Conservation (phyloP, 2,329 filamentous ascomycete species). For the Sporothrix pallida region DNA sequence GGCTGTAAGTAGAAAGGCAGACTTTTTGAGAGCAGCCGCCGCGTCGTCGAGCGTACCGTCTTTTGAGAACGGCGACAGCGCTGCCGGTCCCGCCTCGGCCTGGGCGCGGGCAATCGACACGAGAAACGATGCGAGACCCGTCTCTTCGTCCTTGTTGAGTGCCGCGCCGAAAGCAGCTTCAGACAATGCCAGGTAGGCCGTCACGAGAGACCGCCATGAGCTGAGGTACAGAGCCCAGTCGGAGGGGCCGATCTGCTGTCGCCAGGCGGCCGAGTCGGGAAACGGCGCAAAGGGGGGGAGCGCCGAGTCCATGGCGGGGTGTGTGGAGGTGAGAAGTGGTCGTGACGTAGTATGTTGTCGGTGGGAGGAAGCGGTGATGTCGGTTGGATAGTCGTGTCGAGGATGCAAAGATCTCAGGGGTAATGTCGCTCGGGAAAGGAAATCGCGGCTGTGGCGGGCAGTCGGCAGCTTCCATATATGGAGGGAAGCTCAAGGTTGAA, state of each 20-base stretch:
- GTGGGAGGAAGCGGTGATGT: not conserved
- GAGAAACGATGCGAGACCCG: slow-evolving; percentile 63
- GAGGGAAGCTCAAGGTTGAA: not conserved
- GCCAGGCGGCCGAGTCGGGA: slow-evolving; percentile 67
- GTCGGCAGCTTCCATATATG: slow-evolving; percentile 6
- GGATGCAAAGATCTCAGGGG: not conserved
- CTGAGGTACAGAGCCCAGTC: slow-evolving; percentile 82
- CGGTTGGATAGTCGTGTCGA: not conserved
- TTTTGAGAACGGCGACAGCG: slow-evolving; percentile 45
- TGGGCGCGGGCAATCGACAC: slow-evolving; percentile 67
- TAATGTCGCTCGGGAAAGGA: too few relatives aligned
- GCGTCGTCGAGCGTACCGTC: slow-evolving; percentile 37
- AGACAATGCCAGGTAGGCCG: slow-evolving; percentile 66
- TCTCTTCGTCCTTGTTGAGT: slow-evolving; percentile 54
- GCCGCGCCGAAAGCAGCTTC: slow-evolving; percentile 60
- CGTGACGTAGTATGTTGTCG: too few relatives aligned
- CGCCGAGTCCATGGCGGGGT: slow-evolving; percentile 48
- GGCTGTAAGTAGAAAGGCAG: slow-evolving; percentile 68
- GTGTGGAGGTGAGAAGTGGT: not conserved
- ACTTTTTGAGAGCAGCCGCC: slow-evolving; percentile 59
- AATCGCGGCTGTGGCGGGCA: not conserved
- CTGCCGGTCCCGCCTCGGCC: slow-evolving; percentile 46
- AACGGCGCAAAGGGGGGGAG: slow-evolving; percentile 79
- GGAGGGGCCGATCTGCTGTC: slow-evolving; percentile 65
- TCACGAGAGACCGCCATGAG: slow-evolving; percentile 73